phyloP scores from a whole-genome alignment of 495 filamentous ascomycete genomes.

The Bombardia bombarda region DNA sequence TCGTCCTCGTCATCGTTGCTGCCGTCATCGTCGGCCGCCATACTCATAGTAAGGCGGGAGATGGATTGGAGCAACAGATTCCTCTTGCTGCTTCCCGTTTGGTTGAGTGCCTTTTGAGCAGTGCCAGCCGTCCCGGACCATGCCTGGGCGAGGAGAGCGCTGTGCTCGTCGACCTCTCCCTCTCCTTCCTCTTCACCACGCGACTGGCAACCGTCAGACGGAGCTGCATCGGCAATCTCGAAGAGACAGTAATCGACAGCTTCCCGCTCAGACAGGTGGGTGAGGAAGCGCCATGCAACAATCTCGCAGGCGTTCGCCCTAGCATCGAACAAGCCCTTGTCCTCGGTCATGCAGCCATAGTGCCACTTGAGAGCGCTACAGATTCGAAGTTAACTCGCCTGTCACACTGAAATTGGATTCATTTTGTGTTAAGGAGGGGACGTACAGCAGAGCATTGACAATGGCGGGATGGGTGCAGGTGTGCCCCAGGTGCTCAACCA shows the following conservation, averaged over 20 bases:
- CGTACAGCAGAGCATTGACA: slow-evolving; percentile 72
- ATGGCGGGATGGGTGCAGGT: slow-evolving; percentile 65
- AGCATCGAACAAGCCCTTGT: slow-evolving; percentile 64
- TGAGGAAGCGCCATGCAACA: slow-evolving; percentile 83
- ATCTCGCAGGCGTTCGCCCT: slow-evolving; percentile 84
- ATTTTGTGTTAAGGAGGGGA: slow-evolving; percentile 1
- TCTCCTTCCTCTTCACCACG: slow-evolving; percentile 18
- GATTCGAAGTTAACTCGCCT: background rate
- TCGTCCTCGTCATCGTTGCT: slow-evolving; percentile 33
- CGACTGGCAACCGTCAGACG: background rate
- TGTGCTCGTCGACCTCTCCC: slow-evolving; percentile 29
- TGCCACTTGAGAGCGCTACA: slow-evolving; percentile 83
- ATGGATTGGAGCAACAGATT: slow-evolving; percentile 36
- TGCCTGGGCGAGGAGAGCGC: slow-evolving; percentile 26
- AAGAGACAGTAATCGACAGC: slow-evolving; percentile 77
- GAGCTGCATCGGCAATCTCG: slow-evolving; percentile 52
- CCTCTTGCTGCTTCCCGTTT: slow-evolving; percentile 15
- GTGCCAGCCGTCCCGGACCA: slow-evolving; percentile 11
- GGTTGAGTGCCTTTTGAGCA: slow-evolving; percentile 7
- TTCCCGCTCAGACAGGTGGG: slow-evolving; percentile 69
- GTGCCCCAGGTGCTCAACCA: slow-evolving; percentile 58
- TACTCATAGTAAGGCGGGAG: slow-evolving; percentile 38
- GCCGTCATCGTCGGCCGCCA: slow-evolving; percentile 27
- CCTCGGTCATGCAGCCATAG: slow-evolving; percentile 55
- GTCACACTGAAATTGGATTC: background rate